Base-by-base conservation (phyloP, 139 green algal genomes). In the Mychonastes homosphaera region DNA sequence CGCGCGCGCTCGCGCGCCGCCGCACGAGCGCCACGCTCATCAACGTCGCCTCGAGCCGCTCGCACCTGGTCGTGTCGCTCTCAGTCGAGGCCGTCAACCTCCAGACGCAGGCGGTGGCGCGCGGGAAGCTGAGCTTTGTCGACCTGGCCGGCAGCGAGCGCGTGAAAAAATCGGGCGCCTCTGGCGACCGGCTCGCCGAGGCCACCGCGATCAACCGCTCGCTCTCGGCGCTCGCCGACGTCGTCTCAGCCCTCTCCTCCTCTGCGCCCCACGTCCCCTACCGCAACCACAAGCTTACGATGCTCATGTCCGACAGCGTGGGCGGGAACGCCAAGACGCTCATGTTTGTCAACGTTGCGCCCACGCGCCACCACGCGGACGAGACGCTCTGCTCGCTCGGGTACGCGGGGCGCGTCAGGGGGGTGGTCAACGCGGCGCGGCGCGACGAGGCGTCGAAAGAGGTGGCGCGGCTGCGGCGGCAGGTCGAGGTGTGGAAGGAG, bases 181-280 rank as follows among this genome's bases (percentile, higher is more conserved):
- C 69, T 19, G 92, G 92, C 4, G 87, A 96, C 65, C 83, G 91
- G 75, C 78, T 97, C 27, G 97, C 96, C 80, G 92, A 98, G 74
- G 91, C 92, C 26, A 84, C 95, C 73, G 84, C 90, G 48, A 98
- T 99, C 84, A 99, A 99, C 88, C 97, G 97, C 80, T 91, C 77
- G 0, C 78, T 99, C 39, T 86, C 69, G 0, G 92, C 92, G 23
- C 80, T 99, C 21, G 92, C 92, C 21, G 86, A 98, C 62, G 92
- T 98, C 62, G 97, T 98, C 73, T 80, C 64, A 32, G 88, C 91
- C 18, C 78, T 98, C 27, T 88, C 91, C 26, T 72, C 72, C 21
- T 87, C 87, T 62, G 81, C 80, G 61, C 60, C 50, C 16, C 87
- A 95, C 84, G 88, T 95, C 64, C 89, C 89, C 0, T 96, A 95